These are phyloP conservation scores for Suhomyces sp. DNA, from an alignment of 805 yeast genomes.

Conservation along the genomic window DNA sequence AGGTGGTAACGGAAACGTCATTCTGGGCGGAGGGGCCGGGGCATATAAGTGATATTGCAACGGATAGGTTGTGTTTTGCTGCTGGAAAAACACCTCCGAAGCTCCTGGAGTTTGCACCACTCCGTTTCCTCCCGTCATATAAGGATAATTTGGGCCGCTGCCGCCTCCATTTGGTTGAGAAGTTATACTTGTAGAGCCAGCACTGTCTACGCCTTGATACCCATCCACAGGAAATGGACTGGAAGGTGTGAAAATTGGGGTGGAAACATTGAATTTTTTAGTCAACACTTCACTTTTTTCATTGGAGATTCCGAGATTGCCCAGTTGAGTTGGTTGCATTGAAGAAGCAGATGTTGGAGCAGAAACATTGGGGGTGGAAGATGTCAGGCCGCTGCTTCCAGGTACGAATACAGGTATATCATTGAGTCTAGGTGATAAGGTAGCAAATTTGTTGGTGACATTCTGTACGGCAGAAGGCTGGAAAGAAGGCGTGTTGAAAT, in stretches of 20 bases:
- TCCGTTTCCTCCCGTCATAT: constrained; percentile 15
- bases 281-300: background rate
- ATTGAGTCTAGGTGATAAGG: constrained; percentile 48
- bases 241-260: constrained; percentile 41
- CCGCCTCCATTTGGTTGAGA: background rate
- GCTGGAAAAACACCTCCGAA: constrained; percentile 21
- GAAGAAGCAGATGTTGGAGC: background rate
- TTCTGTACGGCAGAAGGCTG: constrained; percentile 36
- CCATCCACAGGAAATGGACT: background rate
- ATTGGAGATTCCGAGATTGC: background rate
- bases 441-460: constrained; percentile 38
- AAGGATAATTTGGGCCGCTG: constrained; percentile 17
- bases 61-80: constrained; percentile 37
- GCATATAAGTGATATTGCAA: constrained; percentile 86
- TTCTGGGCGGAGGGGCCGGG: constrained; percentile 79
- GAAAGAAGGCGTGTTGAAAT: constrained; percentile 42
- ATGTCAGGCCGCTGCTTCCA: constrained; percentile 1
- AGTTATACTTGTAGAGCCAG: background rate
- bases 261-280: constrained; percentile 35
- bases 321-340: background rate
- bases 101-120: constrained; percentile 12
- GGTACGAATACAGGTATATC: constrained; percentile 52
- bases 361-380: background rate
- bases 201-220: constrained; percentile 2
- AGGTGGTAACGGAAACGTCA: constrained; percentile 56